phyloP scores from a whole-genome alignment of 2,329 filamentous ascomycete genomes.

The Fulvia fulva region DNA sequence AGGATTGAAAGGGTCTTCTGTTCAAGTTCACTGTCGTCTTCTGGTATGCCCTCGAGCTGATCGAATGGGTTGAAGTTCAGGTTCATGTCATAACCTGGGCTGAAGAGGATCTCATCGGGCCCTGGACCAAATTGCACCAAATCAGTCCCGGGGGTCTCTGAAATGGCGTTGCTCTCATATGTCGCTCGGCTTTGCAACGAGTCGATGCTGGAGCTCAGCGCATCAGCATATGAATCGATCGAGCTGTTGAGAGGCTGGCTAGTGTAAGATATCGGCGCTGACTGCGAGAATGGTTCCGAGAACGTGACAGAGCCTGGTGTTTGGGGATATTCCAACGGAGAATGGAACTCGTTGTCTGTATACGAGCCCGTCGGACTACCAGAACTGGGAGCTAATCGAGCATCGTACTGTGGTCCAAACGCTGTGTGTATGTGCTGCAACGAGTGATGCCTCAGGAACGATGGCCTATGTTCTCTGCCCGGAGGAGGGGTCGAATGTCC shows the following conservation, averaged over 20 bases:
- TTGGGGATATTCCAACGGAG: conserved; percentile 45
- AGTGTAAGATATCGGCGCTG: conserved; percentile 19
- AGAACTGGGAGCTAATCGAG: conserved; percentile 41
- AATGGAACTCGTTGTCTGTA: conserved; percentile 46
- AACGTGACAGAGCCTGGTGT: conserved; percentile 43
- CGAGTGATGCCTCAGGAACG: conserved; percentile 37
- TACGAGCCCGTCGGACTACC: conserved; percentile 46
- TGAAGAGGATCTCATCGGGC: conserved; percentile 33
- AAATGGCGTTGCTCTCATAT: background rate
- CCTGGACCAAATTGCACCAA: conserved; percentile 6
- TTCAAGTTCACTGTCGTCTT: conserved; percentile 14
- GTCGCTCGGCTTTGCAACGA: conserved; percentile 39
- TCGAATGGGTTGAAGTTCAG: conserved; percentile 21
- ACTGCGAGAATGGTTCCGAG: conserved; percentile 37
- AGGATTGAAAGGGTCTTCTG: conserved; percentile 24
- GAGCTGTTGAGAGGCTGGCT: conserved; percentile 17
- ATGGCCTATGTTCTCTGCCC: conserved; percentile 14
- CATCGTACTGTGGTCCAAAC: conserved; percentile 39
- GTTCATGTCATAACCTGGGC: conserved; percentile 29
- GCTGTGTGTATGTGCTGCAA: conserved; percentile 43
- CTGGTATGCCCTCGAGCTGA: conserved; percentile 16
- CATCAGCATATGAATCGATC: conserved; percentile 32
- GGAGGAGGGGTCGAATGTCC: conserved; percentile 36
- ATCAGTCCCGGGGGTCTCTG: background rate
- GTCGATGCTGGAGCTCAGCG: conserved; percentile 44